A percentile compares a stretch with the other conserved stretches of the same genome.
Conservation (phyloP, 75 land plant species). For the Sequoia sempervirens region DNA sequence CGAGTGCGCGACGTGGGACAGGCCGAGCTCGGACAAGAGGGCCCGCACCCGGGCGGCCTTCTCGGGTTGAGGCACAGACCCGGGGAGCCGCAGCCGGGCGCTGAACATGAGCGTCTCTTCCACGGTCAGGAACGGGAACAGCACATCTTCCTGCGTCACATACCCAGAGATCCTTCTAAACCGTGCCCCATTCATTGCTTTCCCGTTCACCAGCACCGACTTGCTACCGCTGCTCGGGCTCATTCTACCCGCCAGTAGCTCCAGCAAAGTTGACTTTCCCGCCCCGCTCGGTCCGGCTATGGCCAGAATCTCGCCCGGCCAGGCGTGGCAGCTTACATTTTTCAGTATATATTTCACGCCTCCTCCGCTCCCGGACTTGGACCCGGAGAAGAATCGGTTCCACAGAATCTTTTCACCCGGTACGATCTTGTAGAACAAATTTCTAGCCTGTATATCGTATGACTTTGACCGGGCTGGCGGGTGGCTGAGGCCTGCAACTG, state of each 20-base stretch:
- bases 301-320: conserved; percentile 65
- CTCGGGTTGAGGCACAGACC: conserved; percentile 13
- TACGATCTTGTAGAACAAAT: conserved; percentile 44
- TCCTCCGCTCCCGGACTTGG: background rate
- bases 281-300: conserved; percentile 88
- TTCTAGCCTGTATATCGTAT: conserved; percentile 39
- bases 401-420: background rate
- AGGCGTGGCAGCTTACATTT: conserved; percentile 48
- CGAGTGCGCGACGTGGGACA: conserved; percentile 51
- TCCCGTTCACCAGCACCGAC: conserved; percentile 46
- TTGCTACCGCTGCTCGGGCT: conserved; percentile 20
- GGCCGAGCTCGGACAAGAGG: conserved; percentile 67
- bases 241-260: conserved; percentile 48
- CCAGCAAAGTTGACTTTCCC: conserved; percentile 70
- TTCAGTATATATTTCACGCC: conserved; percentile 25
- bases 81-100: conserved; percentile 40
- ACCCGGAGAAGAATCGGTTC: background rate
- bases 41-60: conserved; percentile 36
- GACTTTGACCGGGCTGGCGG: conserved; percentile 2
- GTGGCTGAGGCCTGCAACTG: background rate
- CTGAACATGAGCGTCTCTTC: conserved; percentile 67
- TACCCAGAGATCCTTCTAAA: conserved; percentile 70
- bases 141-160: conserved; percentile 68
- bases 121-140: conserved; percentile 79
- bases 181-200: conserved; percentile 23